A percentile compares a stretch with the other conserved stretches of the same genome.
Evolutionary conservation across 2,329 filamentous ascomycete genomes (phyloP).

Genomic region (Alternaria triticina): DNA sequence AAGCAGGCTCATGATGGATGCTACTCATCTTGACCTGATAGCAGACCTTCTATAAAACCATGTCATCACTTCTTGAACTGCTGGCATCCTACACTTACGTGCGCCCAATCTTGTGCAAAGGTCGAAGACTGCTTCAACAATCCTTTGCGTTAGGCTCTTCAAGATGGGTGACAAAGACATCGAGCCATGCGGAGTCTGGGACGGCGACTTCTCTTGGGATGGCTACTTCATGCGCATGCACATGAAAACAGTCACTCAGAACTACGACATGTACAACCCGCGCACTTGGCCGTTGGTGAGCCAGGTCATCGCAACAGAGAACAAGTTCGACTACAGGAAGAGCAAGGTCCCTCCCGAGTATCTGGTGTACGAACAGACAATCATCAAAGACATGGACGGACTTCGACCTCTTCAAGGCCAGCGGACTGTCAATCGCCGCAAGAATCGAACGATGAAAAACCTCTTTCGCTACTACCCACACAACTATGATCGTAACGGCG

Average conservation of each 20-base stretch:
- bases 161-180: not conserved
- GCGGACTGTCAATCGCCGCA: not conserved
- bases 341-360: not conserved
- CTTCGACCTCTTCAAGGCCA: not conserved
- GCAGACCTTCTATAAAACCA: too few relatives aligned
- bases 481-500: not conserved
- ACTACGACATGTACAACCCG: not conserved
- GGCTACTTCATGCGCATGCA: not conserved
- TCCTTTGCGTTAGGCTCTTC: accelerated
- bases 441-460: not conserved
- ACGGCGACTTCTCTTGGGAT: not conserved
- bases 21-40: too few relatives aligned
- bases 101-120: not conserved
- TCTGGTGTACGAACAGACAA: not conserved
- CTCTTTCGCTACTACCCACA: not conserved
- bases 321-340: not conserved
- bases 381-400: not conserved
- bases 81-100: not conserved
- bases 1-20: too few relatives aligned
- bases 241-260: not conserved
- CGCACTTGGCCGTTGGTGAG: not conserved
- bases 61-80: too few relatives aligned
- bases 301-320: not conserved
- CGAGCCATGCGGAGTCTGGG: not conserved
- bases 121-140: too few relatives aligned